phyloP scores from a whole-genome alignment of 2,329 filamentous ascomycete species.

The Trichoderma sp. region DNA sequence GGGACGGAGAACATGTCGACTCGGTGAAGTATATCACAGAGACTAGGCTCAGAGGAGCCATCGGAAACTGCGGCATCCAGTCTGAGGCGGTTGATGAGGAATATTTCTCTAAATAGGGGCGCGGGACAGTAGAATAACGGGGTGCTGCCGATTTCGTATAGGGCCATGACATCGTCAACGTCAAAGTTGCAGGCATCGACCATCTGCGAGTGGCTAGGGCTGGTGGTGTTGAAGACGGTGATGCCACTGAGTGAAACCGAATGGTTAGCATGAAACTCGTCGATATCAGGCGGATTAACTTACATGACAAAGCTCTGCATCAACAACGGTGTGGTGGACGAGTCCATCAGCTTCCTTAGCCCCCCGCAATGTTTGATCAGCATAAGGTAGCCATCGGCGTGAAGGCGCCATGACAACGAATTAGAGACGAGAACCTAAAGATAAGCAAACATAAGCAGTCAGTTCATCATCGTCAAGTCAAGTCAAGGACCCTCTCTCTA shows the following conservation, averaged over 20 bases:
- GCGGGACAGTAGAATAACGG: conserved; percentile 14
- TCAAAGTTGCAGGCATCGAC: conserved; percentile 16
- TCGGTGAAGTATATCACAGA: conserved; percentile 1
- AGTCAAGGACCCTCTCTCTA: neutral
- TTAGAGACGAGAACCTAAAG: conserved; percentile 8
- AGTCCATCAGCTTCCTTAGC: conserved; percentile 4
- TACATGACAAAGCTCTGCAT: conserved; percentile 22
- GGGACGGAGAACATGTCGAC: conserved; percentile 1
- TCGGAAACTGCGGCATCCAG: neutral
- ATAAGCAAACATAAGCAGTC: neutral
- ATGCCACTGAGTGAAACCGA: neutral
- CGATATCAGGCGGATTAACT: neutral
- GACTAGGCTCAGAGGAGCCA: neutral
- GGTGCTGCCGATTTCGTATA: conserved; percentile 6
- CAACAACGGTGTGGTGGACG: neutral
- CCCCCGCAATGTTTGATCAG: conserved; percentile 19
- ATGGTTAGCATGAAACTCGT: neutral
- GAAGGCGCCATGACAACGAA: conserved; percentile 13
- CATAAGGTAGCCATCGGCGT: conserved; percentile 10
- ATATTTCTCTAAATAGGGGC: conserved; percentile 12
- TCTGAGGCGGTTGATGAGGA: conserved; percentile 18
- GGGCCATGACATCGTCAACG: conserved; percentile 11
- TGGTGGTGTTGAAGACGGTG: conserved; percentile 21
- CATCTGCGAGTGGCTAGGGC: conserved; percentile 3
- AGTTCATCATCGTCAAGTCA: neutral